Base-by-base conservation (phyloP, 768 basidiomycete species). In the Auriscalpium vulgare region DNA sequence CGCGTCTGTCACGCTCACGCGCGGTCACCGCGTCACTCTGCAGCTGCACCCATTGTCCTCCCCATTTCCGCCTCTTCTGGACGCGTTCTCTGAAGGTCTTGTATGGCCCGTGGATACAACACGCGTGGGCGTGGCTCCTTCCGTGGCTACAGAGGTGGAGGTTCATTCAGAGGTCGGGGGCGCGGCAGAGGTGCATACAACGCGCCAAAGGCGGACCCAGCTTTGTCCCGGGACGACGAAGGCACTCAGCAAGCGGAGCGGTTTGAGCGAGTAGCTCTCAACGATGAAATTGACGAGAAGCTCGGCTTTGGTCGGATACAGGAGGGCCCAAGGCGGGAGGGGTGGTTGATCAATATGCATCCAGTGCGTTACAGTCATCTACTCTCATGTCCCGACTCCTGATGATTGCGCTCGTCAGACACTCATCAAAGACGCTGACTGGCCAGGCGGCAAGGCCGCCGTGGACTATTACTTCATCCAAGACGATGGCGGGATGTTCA, bases 311-410 rank as follows among this genome's bases (percentile, higher is more conserved):
- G 74, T 43, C 78, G 86, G 59, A 75, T 91, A 50, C 84, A 90
- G 57, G 89, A 95, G 66, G 95, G 95, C 0, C 72, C 76, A 3
- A 74, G 74, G 64, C 83, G 76, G 66, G 88, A 90, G 53, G 97
- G 95, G 2, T 98, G 97, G 97, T 74, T 99, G 66, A 84, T 99
- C 59, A 98, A 98, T 67, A 98, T 99, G 95, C 95, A 95, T 68
- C 91, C 97, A 53, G 93, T 94, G 67, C 62, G 89, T 78, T 11
- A 35, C 29, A 9, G 29, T 14, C 54, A 34, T 37, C 16, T 21
- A 17, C 10, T 6, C 37, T 2, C 51, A 17, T 49, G 7, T 13
- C n/a, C 17, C 47, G 47, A 51, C 44, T 8, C n/a, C 16, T n/a
- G 43, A 34, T 55, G 19, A 3, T 38, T 23, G 13, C 11, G 5